Base-by-base conservation (phyloP, 2,329 filamentous ascomycete genomes). In the Colletotrichum coccodes region DNA sequence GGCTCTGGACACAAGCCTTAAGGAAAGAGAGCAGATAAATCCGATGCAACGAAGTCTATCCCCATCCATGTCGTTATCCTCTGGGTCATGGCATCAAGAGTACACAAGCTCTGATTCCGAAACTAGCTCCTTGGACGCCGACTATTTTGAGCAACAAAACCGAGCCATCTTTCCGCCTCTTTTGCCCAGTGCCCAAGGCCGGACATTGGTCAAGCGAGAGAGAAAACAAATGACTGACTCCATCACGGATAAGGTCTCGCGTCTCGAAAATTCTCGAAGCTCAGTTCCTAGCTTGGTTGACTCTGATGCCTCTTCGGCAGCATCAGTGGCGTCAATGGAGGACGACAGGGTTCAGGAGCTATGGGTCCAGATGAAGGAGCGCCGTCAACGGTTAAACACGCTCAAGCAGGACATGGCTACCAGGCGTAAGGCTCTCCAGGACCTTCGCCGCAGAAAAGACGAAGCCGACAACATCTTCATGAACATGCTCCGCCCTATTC, bases 391-490 rank as follows among this genome's bases (percentile, higher is more conserved):
- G 32, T 28, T 80, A 14, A 72, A 73, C 30, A 73, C 73, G 0
- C 75, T 78, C 28, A 79, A 76, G 57, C 58, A 57, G 3, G 67
- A 75, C 16, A 83, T 82, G 78, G 72, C 76, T 4, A 61, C 63
- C 18, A 76, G 74, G 56, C 76, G 81, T 36, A 76, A 73, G 38
- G 71, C 75, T 40, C 58, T 83, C 42, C 74, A 74, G 46, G 68
- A 76, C 5, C 62, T 80, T 21, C 78, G 81, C 1, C 76, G 71
- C 21, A 72, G 70, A 28, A 80, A 76, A 59, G 77, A 81, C 44
- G 74, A 77, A 30, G 76, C 79, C 6, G 82, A 83, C 56, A 82
- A 83, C 70, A 74, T 74, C 1, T 81, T 83, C 52, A 82, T 83
- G 80, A 75, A 76, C 32, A 70, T 79, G 18, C 70, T 83, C 23